phyloP scores from a whole-genome alignment of 2,329 filamentous ascomycete genomes.

The Xylaria sp. region DNA sequence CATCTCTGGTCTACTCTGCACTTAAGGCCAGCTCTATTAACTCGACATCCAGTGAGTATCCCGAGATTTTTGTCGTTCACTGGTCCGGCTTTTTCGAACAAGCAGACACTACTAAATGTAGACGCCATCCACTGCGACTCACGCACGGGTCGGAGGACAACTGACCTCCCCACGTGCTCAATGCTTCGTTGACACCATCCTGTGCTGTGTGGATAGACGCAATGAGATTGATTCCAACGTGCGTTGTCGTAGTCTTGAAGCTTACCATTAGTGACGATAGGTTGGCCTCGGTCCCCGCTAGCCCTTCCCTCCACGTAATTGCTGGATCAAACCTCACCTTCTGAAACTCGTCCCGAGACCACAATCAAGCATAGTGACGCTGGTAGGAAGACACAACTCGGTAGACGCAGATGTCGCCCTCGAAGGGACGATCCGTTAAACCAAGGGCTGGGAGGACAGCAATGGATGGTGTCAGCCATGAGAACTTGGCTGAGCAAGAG shows the following conservation, averaged over 20 bases:
- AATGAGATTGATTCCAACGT: not conserved
- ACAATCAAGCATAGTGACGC: constrained; percentile 2
- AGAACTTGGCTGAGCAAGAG: not conserved
- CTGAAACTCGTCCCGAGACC: not conserved
- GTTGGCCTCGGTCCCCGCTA: not conserved
- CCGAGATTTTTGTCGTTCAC: not conserved
- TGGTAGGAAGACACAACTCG: not conserved
- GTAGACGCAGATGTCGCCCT: constrained; percentile 19
- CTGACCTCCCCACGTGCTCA: not conserved
- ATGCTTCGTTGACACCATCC: not conserved
- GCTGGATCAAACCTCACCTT: not conserved
- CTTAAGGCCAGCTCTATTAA: not conserved
- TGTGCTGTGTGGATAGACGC: not conserved
- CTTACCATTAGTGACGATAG: constrained; percentile 20
- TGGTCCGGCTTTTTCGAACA: not conserved
- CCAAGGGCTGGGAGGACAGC: not conserved
- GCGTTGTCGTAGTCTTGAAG: not conserved
- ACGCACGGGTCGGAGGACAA: constrained; percentile 3
- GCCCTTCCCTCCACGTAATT: not conserved
- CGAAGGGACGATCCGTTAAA: not conserved
- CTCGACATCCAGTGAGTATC: constrained; percentile 20
- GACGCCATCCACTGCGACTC: not conserved
- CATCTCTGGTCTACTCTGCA: constrained; percentile 3
- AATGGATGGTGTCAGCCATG: not conserved
- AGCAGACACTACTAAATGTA: not conserved